Conservation (phyloP, 2,329 filamentous ascomycete species). For the Trichoderma sp. region DNA sequence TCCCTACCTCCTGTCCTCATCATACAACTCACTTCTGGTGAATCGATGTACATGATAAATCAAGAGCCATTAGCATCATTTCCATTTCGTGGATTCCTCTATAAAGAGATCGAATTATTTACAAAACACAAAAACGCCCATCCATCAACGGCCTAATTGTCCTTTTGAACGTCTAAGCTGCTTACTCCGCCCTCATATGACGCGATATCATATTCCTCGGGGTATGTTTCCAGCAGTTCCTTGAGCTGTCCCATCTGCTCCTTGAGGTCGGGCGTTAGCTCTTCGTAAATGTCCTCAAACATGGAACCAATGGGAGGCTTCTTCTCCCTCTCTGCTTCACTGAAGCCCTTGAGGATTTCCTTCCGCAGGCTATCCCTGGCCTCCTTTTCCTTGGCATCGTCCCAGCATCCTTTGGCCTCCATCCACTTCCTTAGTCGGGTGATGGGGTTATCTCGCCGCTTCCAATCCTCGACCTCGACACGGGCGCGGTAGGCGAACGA, state of each 20-base stretch:
- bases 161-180: constrained; percentile 45
- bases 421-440: constrained; percentile 86
- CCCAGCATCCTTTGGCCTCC: constrained; percentile 78
- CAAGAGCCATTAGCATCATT: background rate
- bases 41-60: background rate
- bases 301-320: constrained; percentile 68
- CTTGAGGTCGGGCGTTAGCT: constrained; percentile 73
- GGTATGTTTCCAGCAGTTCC: constrained; percentile 78
- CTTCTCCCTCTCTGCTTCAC: constrained; percentile 76
- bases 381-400: constrained; percentile 76
- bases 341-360: constrained; percentile 79
- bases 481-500: constrained; percentile 92
- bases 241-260: constrained; percentile 70
- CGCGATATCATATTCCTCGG: constrained; percentile 82
- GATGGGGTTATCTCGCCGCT: constrained; percentile 83
- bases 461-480: constrained; percentile 95
- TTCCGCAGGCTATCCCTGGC: constrained; percentile 64
- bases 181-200: constrained; percentile 72
- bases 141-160: background rate
- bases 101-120: background rate
- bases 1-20: background rate
- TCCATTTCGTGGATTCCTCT: background rate
- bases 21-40: background rate
- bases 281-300: constrained; percentile 89
- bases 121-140: background rate